Evolutionary conservation across 2,329 filamentous ascomycete genomes (phyloP), one percentile per base, ranked within the genome.

Genomic region (Alternaria postmessia): DNA sequence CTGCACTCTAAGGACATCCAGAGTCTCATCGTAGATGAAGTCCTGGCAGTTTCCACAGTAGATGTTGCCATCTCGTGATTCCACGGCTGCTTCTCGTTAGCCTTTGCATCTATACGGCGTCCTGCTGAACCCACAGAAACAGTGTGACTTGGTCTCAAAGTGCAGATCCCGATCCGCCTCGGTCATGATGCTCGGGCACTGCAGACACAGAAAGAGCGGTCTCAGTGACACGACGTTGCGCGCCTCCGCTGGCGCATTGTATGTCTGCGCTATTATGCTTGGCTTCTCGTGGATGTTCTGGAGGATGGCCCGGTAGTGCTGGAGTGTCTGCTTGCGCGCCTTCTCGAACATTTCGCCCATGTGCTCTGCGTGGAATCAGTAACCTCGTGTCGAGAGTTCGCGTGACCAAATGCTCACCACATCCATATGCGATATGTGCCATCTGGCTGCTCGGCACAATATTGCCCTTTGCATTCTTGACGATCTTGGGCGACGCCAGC

Each of bases 1-100:
- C 57, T 88, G 85, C 42, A 92, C 80, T 61, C 92, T 86, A 57
- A 93, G 85, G 53, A 91, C 89, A 73, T 95, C 92, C 5, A 95
- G 82, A 6, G 90, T 91, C 6, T 91, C 90, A 68, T 95, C 92
- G 84, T 91, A 94, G 32, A 95, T 89, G 65, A 92, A 88, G 75
- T 95, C 92, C 73, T 91, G 87, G 74, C 92, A 95, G 74, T 92
- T 89, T 66, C 93, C 90, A 77, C 92, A 95, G 78, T 90, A 94
- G 7, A 95, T 81, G 51, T 88, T 85, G 39, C 91, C 92, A 67
- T 86, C 89, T 59, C 88, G 84, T 24, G 91, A 94, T 72, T 95
- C 92, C 39, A 94, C 90, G 73, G 91, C 91, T 93, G 55, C 64
- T 36, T 22, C 49, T n/a, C 38, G 52, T 75, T 63, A 75, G 74